Evolutionary conservation across 2,329 filamentous ascomycete genomes (phyloP), one percentile per base, ranked within the genome.

Genomic region (Aspergillus niger): DNA sequence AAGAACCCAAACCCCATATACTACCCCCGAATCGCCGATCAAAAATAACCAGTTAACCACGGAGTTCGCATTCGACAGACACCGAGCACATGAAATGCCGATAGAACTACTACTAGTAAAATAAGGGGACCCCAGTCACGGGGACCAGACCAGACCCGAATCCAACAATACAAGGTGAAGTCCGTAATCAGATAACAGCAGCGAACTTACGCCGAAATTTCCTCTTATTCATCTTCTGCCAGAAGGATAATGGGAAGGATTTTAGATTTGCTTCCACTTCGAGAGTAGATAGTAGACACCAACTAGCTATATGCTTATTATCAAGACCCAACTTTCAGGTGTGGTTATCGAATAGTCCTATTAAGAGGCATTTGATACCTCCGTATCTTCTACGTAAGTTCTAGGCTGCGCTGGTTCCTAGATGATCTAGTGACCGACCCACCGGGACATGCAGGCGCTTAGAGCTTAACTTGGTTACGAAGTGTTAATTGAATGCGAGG

Each of bases 241-340:
- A 50, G 15, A 61, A 55, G 26, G 65, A 69, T 70, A 75, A 73
- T 74, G 72, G 73, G 70, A 66, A 73, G 66, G 11, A 47, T 24
- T 43, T 65, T 60, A 5, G 24, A 57, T 7, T 48, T 62, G 65
- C 56, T 74, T 74, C 55, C 67, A 71, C 65, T 73, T 74, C 53
- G 6, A 38, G 13, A 48, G 22, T 3, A 30, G 22, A 2, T 3
- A 30, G 6, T 17, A 3, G 24, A 5, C 15, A 30, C 20, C 5
- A 7, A 1, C 8, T 43, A 28, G 17, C n/a, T 11, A 4, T 36
- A 6, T 36, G 2, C 32, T 15, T 5, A 13, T 24, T 2, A 41
- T 22, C 38, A 0, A 36, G 6, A 10, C 13, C 8, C 11, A n/a
- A 6, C 2, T 32, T 47, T 28, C 5, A 20, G 17, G 26, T 39